Evolutionary conservation across 345 rosid species (phyloP).

Genomic region (Eucalyptus victrix): DNA sequence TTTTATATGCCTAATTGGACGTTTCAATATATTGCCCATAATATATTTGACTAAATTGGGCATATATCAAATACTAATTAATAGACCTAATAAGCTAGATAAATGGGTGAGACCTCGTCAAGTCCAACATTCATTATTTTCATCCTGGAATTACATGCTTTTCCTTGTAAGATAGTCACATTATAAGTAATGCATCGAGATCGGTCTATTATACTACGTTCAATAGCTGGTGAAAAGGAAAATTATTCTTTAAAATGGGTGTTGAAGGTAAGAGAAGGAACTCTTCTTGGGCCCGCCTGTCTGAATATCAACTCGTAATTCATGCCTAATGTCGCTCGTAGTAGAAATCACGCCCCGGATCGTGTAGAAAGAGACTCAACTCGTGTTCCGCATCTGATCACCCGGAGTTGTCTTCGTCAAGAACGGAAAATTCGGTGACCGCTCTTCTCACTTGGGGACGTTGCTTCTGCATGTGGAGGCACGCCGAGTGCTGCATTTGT

Average conservation of each 20-base stretch:
- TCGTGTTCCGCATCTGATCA: background rate
- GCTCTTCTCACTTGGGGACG: background rate
- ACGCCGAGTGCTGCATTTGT: background rate
- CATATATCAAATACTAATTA: no score
- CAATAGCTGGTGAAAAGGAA: background rate
- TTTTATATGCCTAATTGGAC: no score
- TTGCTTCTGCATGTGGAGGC: background rate
- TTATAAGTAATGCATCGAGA: background rate
- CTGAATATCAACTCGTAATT: background rate
- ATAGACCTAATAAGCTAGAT: no score
- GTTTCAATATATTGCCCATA: no score
- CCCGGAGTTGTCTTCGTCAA: no score
- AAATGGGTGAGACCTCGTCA: no score
- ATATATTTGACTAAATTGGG: no score
- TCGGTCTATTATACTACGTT: background rate
- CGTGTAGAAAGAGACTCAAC: background rate
- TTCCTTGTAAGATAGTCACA: background rate
- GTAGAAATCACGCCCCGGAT: background rate
- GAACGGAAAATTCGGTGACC: no score
- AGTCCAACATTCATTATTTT: background rate
- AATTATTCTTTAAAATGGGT: background rate
- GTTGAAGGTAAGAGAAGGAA: background rate
- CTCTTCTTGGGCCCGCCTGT: background rate
- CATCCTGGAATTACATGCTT: background rate
- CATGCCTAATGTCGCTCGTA: background rate